Evolutionary conservation across 352 stramenopile genomes (phyloP), one percentile per base, ranked within the genome.

Genomic region (Globisporangium emineosum): DNA sequence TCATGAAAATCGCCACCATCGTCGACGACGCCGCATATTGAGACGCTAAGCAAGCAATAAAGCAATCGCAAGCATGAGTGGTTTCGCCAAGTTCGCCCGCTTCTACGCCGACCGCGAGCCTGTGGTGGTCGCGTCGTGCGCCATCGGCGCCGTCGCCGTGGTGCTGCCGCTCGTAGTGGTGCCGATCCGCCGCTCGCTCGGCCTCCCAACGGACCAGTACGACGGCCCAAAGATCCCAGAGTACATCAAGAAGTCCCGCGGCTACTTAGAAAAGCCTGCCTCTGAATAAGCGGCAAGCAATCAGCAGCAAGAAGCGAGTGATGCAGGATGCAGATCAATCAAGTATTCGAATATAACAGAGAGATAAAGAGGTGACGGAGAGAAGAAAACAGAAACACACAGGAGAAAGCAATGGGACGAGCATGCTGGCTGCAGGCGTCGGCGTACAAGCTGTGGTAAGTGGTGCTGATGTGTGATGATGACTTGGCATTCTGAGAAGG

Each of bases 191-290:
- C 88, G 88, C 69, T 93, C 82, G 51, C 78, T 96, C 69, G 88
- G 88, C 5, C 76, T 93, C 54, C 88, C 88, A 12, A 96, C 88
- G 53, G 86, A 96, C 72, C 88, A 96, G 71, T 96, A 96, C 78
- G 88, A 96, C 72, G 88, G 88, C 55, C 88, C 88, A 13, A 83
- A 87, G 71, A 78, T 94, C 60, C 86, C 86, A 7, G 82, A 80
- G 60, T 82, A 70, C 63, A 80, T 91, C 37, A 77, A 83, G 64
- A 91, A 90, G 73, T 91, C 82, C 57, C 83, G 83, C 65, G 85
- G 82, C 56, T 73, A 89, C 78, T 65, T 92, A 63, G 81, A 69
- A 29, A 71, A 62, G 43, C 71, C 65, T 21, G 50, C 56, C 47
- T 69, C 71, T 25, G 65, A 76, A 57, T 73, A 86, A 75, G 23